Percentiles rank a stretch among this genome's conserved stretches.
These are phyloP conservation scores for Claviceps citrina DNA, from an alignment of 2,329 filamentous ascomycete genomes.

Conservation along the genomic window DNA sequence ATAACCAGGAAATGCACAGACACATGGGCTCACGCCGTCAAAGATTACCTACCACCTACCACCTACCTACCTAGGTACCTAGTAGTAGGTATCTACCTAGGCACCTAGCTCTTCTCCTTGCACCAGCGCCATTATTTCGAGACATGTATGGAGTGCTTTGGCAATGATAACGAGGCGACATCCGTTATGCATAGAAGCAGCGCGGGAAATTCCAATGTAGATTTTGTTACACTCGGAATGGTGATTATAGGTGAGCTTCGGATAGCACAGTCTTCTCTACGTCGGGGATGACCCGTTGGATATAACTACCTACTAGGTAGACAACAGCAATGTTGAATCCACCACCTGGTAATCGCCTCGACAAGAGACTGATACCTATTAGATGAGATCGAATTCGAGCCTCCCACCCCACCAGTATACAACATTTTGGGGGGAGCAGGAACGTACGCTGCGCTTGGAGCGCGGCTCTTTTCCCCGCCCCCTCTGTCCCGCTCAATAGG, in stretches of 20 bases:
- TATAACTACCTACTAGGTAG: not conserved
- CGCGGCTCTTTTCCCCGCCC: constrained; percentile 67
- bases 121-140: no score
- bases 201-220: constrained; percentile 19
- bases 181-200: not conserved
- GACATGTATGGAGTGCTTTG: not conserved
- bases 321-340: not conserved
- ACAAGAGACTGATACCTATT: constrained; percentile 8
- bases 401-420: constrained; percentile 50
- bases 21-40: no score
- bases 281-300: not conserved
- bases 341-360: not conserved
- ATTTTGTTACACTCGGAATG: constrained; percentile 59
- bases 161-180: not conserved
- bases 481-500: constrained; percentile 53
- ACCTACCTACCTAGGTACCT: no score
- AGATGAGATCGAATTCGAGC: constrained; percentile 85
- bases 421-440: constrained; percentile 82
- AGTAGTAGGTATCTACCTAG: no score
- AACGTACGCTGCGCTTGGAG: constrained; percentile 73
- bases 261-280: not conserved
- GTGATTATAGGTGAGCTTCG: constrained; percentile 51
- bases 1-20: no score
- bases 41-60: no score
- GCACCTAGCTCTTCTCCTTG: no score